Base-by-base conservation (phyloP, 163 green algal genomes). In the Chlorella variabilis region DNA sequence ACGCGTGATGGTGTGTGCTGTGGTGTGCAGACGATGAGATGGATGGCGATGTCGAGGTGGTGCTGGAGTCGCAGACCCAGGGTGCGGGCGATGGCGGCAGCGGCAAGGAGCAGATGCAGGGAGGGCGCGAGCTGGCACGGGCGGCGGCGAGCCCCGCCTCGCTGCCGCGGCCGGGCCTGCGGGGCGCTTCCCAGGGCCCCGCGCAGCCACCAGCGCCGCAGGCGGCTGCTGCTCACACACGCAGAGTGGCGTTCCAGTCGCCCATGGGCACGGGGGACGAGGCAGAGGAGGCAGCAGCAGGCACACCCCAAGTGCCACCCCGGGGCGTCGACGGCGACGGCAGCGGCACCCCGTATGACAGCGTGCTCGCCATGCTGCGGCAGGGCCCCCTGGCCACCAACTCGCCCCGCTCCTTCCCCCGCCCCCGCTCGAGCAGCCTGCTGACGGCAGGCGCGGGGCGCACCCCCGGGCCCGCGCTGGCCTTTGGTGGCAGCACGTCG, bases 331-430 rank as follows among this genome's bases (percentile, higher is more conserved):
- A 38, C 21, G 36, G 36, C 51, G 51, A 48, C 27, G 51, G 34
- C 66, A 0, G 23, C 25, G 71, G 15, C 49, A 87, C 82, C 0
- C 84, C 84, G 1, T 89, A 85, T 20, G 84, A 89, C 48, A 61
- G 39, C 21, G 80, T 89, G 45, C 75, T 89, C 31, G 75, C 67
- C 63, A 75, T 84, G 75, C 74, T 89, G 56, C 80, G 79, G 7
- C 29, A 83, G 38, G 84, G 84, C 7, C 84, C 84, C 36, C 70
- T 88, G 76, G 58, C 79, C 7, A 42, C 49, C 15, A 48, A 56
- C 58, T 78, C 67, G 27, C 75, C 75, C 17, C 62, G 51, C 56
- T 75, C 61, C 80, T 74, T 71, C 75, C 62, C 62, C 23, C 75
- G 75, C 29, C 75, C 75, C 7, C 61, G 75, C 9, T 38, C 75